Percentiles rank a stretch among this genome's conserved stretches.
These are phyloP conservation scores for Austroboletus eburneus DNA, from an alignment of 768 basidiomycete genomes.

Conservation along the genomic window DNA sequence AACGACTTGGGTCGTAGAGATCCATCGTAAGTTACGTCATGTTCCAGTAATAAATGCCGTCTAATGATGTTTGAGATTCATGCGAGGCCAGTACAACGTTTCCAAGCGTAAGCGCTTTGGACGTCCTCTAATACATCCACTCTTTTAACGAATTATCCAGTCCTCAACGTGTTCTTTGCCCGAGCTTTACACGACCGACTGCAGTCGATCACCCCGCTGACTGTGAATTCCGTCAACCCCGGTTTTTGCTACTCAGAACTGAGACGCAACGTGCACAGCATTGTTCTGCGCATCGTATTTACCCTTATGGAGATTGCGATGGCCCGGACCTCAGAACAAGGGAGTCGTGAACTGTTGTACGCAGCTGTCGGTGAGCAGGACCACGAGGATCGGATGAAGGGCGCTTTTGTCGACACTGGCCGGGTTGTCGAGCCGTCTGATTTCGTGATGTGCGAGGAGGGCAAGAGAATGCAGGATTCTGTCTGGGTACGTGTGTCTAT, in stretches of 20 bases:
- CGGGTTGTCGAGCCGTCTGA: constrained; percentile 28
- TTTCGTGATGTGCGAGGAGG: constrained; percentile 30
- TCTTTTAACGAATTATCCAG: constrained; percentile 7
- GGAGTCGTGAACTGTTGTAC: constrained; percentile 34
- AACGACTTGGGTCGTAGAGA: constrained; percentile 18
- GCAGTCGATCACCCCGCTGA: constrained; percentile 18
- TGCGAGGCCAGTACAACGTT: constrained; percentile 18
- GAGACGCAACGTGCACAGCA: constrained; percentile 2
- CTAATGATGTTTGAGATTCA: constrained; percentile 8
- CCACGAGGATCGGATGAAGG: constrained; percentile 20
- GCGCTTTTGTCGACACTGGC: constrained; percentile 13
- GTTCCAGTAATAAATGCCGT: not conserved
- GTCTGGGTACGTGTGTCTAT: constrained; percentile 31
- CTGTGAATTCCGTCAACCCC: constrained; percentile 24
- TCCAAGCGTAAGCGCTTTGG: constrained; percentile 24
- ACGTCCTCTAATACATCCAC: not conserved
- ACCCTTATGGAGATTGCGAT: constrained; percentile 9
- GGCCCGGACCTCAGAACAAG: constrained; percentile 27
- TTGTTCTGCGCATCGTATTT: not conserved
- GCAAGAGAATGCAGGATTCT: constrained; percentile 24
- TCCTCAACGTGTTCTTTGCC: constrained; percentile 30
- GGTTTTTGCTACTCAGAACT: constrained; percentile 31
- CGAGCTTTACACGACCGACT: constrained; percentile 25
- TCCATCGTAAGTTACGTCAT: constrained; percentile 8
- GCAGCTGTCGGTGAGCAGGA: constrained; percentile 25